A percentile compares a stretch with the other conserved stretches of the same genome.
These are phyloP conservation scores for Arabidopsis hybrid DNA, from an alignment of 441 rosid genomes.

Conservation along the genomic window DNA sequence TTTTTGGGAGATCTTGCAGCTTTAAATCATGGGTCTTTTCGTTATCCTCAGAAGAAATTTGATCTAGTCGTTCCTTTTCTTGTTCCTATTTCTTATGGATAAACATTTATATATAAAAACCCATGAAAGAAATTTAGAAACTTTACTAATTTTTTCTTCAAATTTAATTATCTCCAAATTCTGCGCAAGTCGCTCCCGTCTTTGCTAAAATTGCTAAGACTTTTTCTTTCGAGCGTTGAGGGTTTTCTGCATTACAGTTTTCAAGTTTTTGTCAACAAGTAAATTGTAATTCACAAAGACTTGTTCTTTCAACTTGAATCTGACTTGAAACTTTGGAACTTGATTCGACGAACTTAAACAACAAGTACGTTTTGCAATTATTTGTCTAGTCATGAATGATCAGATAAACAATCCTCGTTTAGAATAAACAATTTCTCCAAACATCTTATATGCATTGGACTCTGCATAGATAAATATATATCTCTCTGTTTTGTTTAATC, in stretches of 20 bases:
- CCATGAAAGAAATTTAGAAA: neutral
- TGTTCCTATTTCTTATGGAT: constrained; percentile 4
- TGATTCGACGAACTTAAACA: neutral
- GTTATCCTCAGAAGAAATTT: constrained; percentile 34
- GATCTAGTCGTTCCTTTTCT: neutral
- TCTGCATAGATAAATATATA: neutral
- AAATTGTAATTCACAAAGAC: constrained; percentile 27
- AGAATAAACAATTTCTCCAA: constrained; percentile 18
- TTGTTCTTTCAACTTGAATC: constrained; percentile 26
- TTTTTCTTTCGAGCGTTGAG: constrained; percentile 17
- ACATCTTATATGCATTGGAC: constrained; percentile 22
- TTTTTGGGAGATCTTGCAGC: constrained; percentile 34
- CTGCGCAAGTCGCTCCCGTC: constrained; percentile 1
- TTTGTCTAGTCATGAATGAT: neutral
- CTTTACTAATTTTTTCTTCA: neutral
- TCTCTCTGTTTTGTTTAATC: constrained; percentile 6
- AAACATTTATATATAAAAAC: neutral
- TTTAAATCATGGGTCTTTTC: constrained; percentile 46
- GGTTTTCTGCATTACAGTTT: constrained; percentile 16
- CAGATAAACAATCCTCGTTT: neutral
- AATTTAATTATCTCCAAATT: constrained; percentile 15
- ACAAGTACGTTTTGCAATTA: neutral
- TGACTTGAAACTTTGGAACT: neutral
- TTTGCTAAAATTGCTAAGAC: constrained; percentile 6
- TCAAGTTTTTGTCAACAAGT: constrained; percentile 9